Conservation (phyloP, 305 asterid genomes). For the Fraxinus baroniana region DNA sequence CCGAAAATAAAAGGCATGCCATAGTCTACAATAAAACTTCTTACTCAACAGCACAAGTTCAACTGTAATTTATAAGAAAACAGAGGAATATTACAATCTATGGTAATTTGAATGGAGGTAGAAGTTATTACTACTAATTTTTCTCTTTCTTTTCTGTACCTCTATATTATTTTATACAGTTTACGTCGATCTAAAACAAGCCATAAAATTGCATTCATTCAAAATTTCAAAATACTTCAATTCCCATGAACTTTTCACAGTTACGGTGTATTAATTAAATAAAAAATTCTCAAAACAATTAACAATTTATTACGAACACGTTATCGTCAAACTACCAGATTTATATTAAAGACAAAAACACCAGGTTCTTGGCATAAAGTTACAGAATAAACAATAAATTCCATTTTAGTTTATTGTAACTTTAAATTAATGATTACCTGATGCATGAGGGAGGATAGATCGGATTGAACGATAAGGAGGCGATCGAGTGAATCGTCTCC, state of each 20-base stretch:
- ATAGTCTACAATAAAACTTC: background rate
- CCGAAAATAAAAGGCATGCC: background rate
- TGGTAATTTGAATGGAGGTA: background rate
- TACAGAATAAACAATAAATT: background rate
- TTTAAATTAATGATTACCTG: constrained; percentile 40
- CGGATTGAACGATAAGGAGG: constrained; percentile 69
- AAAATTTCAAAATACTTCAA: background rate
- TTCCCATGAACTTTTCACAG: background rate
- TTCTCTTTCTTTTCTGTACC: background rate
- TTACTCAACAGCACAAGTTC: background rate
- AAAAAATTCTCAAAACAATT: constrained; percentile 16
- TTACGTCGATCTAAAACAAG: background rate
- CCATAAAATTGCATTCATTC: background rate
- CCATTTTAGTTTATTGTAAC: background rate
- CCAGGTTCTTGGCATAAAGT: background rate
- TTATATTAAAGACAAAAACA: background rate
- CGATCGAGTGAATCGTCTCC: constrained; percentile 55
- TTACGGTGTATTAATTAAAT: background rate
- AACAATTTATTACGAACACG: background rate
- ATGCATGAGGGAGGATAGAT: constrained; percentile 54
- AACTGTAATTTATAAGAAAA: background rate
- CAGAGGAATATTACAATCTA: background rate
- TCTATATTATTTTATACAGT: background rate
- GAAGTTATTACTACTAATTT: background rate
- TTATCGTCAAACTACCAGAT: background rate